Base-by-base conservation (phyloP, 192 early-diverging fungal species). In the Mortierella hygrophila region DNA sequence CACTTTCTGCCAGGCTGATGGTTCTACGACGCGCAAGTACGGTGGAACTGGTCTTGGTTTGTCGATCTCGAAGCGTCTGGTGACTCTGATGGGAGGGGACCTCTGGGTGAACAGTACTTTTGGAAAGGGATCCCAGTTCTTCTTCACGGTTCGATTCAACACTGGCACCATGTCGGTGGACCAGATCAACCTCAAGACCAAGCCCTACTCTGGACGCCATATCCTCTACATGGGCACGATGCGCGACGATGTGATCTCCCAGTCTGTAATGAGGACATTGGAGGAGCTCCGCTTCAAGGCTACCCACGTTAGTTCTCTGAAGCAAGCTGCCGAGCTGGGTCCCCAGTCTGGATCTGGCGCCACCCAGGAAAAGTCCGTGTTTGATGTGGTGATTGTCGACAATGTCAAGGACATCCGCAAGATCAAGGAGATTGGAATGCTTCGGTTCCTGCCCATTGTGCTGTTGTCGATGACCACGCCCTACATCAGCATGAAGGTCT, bases 31-130 rank as follows among this genome's bases (percentile, higher is more conserved):
- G 21, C 94, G 95, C 81, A 93, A 94, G 88, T 98, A 95, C 78
- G 96, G 96, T 57, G 96, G 96, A 41, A 97, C 96, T 16, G 96
- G 97, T 0, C 86, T 98, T 26, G 96, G 96, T 0, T 90, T 98
- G 41, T 95, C 94, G 44, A 98, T 98, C 65, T 96, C 93, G 15
- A 94, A 93, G 87, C 92, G 94, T 46, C 88, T 98, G 10, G 93
- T 94, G 54, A 91, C 93, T 60, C 85, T 96, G 63, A 93, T 96
- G 88, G 95, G 95, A 63, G 96, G 96, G 37, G 86, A 92, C 76
- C 93, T 97, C 69, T 94, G 95, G 91, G 95, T 96, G 13, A 93
- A 94, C 82, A 93, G 93, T 77, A 90, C 90, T 37, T 92, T 91
- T 73, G 94, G 94, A n/a, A 84, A 90, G 46, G 95, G 96, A 40